phyloP scores from a whole-genome alignment of 768 basidiomycete species.

The Baorangia bicolor region DNA sequence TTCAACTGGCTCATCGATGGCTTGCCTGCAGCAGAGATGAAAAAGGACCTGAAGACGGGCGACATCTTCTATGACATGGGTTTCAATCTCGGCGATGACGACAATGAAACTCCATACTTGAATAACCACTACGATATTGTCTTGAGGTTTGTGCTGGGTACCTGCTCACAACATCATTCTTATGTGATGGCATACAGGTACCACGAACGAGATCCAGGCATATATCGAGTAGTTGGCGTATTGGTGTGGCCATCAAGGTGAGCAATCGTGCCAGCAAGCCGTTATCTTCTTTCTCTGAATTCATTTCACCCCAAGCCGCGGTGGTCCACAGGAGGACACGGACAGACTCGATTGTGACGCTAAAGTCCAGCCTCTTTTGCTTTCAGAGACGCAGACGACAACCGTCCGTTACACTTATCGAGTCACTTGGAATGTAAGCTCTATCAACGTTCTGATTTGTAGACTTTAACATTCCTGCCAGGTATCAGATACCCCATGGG shows the following conservation, averaged over 20 bases:
- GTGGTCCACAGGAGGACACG: conserved; percentile 49
- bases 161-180: conserved; percentile 2
- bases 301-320: conserved; percentile 45
- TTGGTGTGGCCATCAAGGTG: conserved; percentile 74
- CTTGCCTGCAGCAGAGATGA: conserved; percentile 92
- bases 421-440: conserved; percentile 78
- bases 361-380: conserved; percentile 46
- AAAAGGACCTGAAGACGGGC: conserved; percentile 71
- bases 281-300: not conserved
- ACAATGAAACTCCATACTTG: conserved; percentile 64
- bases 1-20: conserved; percentile 96
- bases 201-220: conserved; percentile 64
- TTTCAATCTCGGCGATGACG: conserved; percentile 84
- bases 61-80: conserved; percentile 92
- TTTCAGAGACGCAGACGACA: conserved; percentile 61
- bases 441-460: not conserved
- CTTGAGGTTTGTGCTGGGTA: conserved; percentile 48
- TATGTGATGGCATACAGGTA: conserved; percentile 51
- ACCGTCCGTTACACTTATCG: conserved; percentile 83
- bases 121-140: conserved; percentile 95
- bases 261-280: not conserved
- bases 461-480: conserved; percentile 29
- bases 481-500: conserved; percentile 88
- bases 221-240: conserved; percentile 90
- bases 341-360: conserved; percentile 52